Evolutionary conservation across 768 basidiomycete genomes (phyloP).

Genomic region (Leucosporidium creatinivorum): DNA sequence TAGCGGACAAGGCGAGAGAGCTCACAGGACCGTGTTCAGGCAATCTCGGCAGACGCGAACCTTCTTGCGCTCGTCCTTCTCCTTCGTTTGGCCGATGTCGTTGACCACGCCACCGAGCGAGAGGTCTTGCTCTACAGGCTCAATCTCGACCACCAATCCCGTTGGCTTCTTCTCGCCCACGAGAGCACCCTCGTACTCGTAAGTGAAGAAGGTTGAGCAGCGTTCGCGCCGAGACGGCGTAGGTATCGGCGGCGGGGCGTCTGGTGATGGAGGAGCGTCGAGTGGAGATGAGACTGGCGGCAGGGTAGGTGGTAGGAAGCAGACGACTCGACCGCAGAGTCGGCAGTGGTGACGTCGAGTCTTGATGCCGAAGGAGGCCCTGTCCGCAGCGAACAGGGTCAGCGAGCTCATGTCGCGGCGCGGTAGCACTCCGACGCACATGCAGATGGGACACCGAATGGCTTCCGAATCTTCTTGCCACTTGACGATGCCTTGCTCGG

Average conservation of each 20-base stretch:
- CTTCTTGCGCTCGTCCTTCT: constrained; percentile 79
- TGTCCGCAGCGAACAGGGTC: constrained; percentile 38
- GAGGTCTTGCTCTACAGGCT: constrained; percentile 41
- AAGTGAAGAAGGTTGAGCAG: constrained; percentile 77
- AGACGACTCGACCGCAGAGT: constrained; percentile 83
- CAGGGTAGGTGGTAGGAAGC: constrained; percentile 68
- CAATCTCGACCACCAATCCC: constrained; percentile 30
- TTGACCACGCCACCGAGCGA: constrained; percentile 36
- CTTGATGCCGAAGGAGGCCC: constrained; percentile 72
- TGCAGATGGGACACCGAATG: constrained; percentile 75
- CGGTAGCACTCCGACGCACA: constrained; percentile 35
- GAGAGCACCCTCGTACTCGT: constrained; percentile 59
- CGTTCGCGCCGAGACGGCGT: constrained; percentile 53
- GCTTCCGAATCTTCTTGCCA: constrained; percentile 81
- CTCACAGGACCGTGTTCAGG: constrained; percentile 69
- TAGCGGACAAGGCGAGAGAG: constrained; percentile 21
- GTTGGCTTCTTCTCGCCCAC: neutral
- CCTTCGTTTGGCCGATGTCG: constrained; percentile 53
- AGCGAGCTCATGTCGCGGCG: neutral
- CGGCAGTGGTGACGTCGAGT: constrained; percentile 96
- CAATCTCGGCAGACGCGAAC: constrained; percentile 82
- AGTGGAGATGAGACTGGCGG: constrained; percentile 38
- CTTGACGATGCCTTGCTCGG: constrained; percentile 86
- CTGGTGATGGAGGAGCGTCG: constrained; percentile 32
- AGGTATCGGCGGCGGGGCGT: neutral